These are phyloP conservation scores for Thelephora terrestris DNA, from an alignment of 1,284 basidiomycete species.

Conservation along the genomic window DNA sequence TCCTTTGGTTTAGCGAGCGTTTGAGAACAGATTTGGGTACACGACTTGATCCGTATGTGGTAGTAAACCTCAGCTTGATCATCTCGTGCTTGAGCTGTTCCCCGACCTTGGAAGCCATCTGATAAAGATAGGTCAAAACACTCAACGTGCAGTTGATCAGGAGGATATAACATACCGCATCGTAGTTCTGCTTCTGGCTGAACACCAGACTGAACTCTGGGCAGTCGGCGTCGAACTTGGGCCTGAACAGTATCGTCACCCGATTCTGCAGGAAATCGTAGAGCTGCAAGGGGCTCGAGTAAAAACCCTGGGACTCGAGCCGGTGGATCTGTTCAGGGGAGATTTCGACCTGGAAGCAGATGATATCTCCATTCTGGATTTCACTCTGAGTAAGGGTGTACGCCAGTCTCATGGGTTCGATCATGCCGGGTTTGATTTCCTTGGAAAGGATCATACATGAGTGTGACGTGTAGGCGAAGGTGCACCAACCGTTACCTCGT, in stretches of 20 bases:
- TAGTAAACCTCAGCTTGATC: conserved; percentile 97
- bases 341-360: conserved; percentile 98
- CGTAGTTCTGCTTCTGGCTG: conserved; percentile 99
- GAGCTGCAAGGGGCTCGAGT: conserved; percentile 92
- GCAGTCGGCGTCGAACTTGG: conserved; percentile 79
- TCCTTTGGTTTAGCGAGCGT: conserved; percentile 89
- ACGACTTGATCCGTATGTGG: conserved; percentile 84
- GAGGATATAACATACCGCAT: conserved; percentile 50
- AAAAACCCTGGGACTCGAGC: conserved; percentile 81
- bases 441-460: conserved; percentile 19
- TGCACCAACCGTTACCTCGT: conserved; percentile 51
- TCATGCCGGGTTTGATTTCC: conserved; percentile 99
- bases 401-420: conserved; percentile 97
- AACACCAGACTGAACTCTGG: conserved; percentile 85
- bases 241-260: conserved; percentile 93
- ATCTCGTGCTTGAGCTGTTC: conserved; percentile 90
- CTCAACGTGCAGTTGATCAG: background rate
- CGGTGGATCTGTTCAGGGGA: conserved; percentile 92
- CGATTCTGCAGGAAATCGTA: conserved; percentile 99
- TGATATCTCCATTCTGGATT: conserved; percentile 98
- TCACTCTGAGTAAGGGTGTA: conserved; percentile 93
- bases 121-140: background rate
- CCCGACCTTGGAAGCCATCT: conserved; percentile 94
- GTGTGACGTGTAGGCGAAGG: background rate
- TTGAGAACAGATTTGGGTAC: conserved; percentile 88